Evolutionary conservation across 2,329 filamentous ascomycete genomes (phyloP), one percentile per base, ranked within the genome.

Genomic region (Paecilomyces fulvus): DNA sequence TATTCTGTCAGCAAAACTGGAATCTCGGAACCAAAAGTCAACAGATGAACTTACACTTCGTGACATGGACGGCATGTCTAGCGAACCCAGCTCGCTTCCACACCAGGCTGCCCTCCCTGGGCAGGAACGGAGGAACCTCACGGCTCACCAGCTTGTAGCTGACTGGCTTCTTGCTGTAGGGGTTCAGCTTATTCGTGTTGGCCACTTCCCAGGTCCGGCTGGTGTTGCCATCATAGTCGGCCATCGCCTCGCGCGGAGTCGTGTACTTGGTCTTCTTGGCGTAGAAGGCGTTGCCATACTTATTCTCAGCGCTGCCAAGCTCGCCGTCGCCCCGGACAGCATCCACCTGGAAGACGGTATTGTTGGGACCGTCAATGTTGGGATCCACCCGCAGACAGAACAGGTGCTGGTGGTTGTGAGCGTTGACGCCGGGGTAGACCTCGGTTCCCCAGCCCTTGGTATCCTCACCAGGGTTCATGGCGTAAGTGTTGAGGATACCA

Each of bases 321-420:
- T 88, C 86, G 0, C 84, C 90, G 0, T 87, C 80, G 0, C 86
- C 86, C 0, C 80, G 78, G 0, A 84, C 80, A 0, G 90, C 87
- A 64, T 96, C 92, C 11, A 87, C 85, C 74, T 92, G 84, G 77
- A 90, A 92, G 58, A 96, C 80, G 0, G 90, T 92, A 71, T 96
- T 96, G 60, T 86, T 81, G 0, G 86, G 83, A 0, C 92, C 92
- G 68, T 96, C 92, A 55, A 96, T 83, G 67, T 92, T 94, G 30
- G 91, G 83, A 69, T 96, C 89, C 49, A 96, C 78, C 48, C 92
- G 89, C 49, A 96, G 77, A 69, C 90, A 96, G 82, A 96, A 96
- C 30, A 96, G 81, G 72, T 96, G 92, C 73, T 96, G 91, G 73
- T 96, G 92, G 76, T 96, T 96, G 76, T 96, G 92, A 0, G 92